Base-by-base conservation (phyloP, 2,329 filamentous ascomycete species). In the Apiospora malaysiana region DNA sequence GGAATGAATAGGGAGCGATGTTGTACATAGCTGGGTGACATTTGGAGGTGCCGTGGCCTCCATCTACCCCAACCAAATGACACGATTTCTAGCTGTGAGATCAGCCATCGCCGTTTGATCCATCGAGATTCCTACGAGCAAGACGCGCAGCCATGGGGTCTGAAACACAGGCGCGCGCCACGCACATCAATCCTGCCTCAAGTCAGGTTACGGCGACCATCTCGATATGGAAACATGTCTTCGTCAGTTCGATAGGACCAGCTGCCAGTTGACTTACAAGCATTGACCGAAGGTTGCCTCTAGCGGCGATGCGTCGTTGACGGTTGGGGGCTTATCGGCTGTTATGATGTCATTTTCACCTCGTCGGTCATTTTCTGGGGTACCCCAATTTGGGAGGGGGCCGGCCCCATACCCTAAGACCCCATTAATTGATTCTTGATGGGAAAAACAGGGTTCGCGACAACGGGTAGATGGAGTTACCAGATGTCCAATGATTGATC, bases 301-400 rank as follows among this genome's bases (percentile, higher is more conserved):
- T n/a, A 32, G 32, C 56, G 56, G 45, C 8, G 18, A 18, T 47
- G 18, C 18, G 4, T 47, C 45, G 18, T n/a, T n/a, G 45, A 18
- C 18, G 45, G 18, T n/a, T n/a, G 45, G 45, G 45, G 45, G 16
- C 10, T 40, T 63, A 40, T 63, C 32, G 56, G 32, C 21, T 40
- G 56, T 63, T 63, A 40, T 63, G 56, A 63, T 63, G 56, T 63
- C 56, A 63, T 63, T 63, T n/a, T 3, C 32, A 32, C 32, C 8
- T 18, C 49, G 16, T 6, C 16, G 32, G 16, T 51, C 1, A 37
- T 32, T 59, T 59, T 59, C 51, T 59, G 51, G 51, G 51, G 51
- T 59, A 59, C 51, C 56, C 56, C 27, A 40, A 63, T n/a, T n/a
- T n/a, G n/a, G 18, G 42, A 14, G 42, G 42, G 42, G 8, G 40